phyloP scores from a whole-genome alignment of 805 yeast species.

The Ogataea paraovalis region DNA sequence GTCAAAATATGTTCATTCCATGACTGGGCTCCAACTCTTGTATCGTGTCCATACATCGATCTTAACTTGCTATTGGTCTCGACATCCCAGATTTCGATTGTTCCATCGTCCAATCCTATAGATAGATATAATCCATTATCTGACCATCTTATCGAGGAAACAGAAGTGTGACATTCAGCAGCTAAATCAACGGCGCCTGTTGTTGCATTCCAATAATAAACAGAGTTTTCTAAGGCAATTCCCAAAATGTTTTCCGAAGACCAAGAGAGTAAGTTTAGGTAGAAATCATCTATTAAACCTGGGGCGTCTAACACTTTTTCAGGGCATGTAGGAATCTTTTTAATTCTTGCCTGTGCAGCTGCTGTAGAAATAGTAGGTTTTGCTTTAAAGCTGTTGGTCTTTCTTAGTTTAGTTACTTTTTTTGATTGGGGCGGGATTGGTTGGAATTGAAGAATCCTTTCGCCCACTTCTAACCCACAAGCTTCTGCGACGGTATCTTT shows the following conservation, averaged over 20 bases:
- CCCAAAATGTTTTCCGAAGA: slow-evolving; percentile 77
- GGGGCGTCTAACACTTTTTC: slow-evolving; percentile 96
- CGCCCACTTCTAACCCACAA: slow-evolving; percentile 81
- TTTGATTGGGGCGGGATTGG: slow-evolving; percentile 73
- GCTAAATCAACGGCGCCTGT: slow-evolving; percentile 72
- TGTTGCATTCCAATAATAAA: slow-evolving; percentile 90
- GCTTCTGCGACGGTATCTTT: slow-evolving; percentile 89
- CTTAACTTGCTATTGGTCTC: slow-evolving; percentile 71
- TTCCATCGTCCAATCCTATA: slow-evolving; percentile 79
- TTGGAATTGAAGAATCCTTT: slow-evolving; percentile 79
- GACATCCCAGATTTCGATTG: slow-evolving; percentile 90
- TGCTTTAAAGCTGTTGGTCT: slow-evolving; percentile 17
- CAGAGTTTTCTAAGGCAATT: slow-evolving; percentile 77
- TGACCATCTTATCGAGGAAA: slow-evolving; percentile 84
- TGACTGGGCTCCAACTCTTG: slow-evolving; percentile 76
- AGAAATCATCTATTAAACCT: slow-evolving; percentile 88
- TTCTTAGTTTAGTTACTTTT: slow-evolving; percentile 15
- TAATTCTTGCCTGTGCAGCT: slow-evolving; percentile 61
- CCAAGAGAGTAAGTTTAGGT: slow-evolving; percentile 84
- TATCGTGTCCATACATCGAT: slow-evolving; percentile 68
- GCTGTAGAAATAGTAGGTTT: slow-evolving; percentile 33
- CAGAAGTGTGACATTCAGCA: slow-evolving; percentile 50
- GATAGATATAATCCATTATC: slow-evolving; percentile 84
- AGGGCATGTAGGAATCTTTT: slow-evolving; percentile 82
- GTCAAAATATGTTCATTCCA: slow-evolving; percentile 83